phyloP scores from a whole-genome alignment of 768 basidiomycete genomes.

The Auricularia heimuer region DNA sequence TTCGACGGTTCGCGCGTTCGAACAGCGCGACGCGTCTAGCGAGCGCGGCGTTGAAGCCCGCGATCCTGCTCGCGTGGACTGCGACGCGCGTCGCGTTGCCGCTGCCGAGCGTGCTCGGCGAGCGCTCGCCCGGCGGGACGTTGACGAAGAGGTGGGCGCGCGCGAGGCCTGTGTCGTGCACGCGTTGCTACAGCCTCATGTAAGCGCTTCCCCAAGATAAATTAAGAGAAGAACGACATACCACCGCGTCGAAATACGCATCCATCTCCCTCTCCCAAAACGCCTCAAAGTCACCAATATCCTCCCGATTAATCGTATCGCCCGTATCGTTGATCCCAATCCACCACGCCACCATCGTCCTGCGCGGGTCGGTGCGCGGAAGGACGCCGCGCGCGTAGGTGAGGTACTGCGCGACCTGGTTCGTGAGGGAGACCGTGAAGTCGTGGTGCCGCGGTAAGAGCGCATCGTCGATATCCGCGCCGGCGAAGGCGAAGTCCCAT shows the following conservation, averaged over 20 bases:
- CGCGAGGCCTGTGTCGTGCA: constrained; percentile 30
- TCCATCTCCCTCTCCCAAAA: constrained; percentile 43
- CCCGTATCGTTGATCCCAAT: constrained; percentile 52
- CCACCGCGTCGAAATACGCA: constrained; percentile 41
- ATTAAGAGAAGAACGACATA: constrained; percentile 16
- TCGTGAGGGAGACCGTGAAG: constrained; percentile 37
- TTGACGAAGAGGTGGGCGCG: constrained; percentile 43
- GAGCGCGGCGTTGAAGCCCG: constrained; percentile 34
- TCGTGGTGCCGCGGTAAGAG: constrained; percentile 40
- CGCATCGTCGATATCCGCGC: constrained; percentile 34
- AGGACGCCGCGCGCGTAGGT: constrained; percentile 34
- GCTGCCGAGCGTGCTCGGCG: constrained; percentile 25
- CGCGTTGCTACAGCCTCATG: constrained; percentile 24
- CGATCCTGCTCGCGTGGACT: constrained; percentile 29
- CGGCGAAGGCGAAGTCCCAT: constrained; percentile 50
- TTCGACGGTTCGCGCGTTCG: constrained; percentile 26
- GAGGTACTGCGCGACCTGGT: constrained; percentile 42
- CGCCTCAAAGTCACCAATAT: constrained; percentile 35
- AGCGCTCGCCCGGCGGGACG: constrained; percentile 44
- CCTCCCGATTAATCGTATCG: constrained; percentile 33
- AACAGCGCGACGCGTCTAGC: constrained; percentile 26
- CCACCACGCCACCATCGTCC: constrained; percentile 46
- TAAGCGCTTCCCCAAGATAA: not conserved
- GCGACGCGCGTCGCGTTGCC: constrained; percentile 27
- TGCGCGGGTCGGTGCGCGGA: constrained; percentile 28